phyloP scores from a whole-genome alignment of 148 eudicot species.

The Nyssa sinensis region DNA sequence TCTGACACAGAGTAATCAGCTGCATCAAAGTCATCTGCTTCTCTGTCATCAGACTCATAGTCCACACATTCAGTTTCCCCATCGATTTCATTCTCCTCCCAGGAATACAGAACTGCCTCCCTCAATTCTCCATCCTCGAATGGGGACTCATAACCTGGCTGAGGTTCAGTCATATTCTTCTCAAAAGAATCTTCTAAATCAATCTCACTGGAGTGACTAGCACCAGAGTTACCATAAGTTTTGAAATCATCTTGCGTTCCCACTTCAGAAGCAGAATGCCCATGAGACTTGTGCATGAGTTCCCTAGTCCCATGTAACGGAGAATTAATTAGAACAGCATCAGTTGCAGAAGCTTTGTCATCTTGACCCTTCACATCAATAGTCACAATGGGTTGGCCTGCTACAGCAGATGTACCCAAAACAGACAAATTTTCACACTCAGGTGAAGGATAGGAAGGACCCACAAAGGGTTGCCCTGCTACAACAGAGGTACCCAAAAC shows the following conservation, averaged over 20 bases:
- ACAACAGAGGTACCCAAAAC: too few species aligned
- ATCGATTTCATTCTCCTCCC: conserved; percentile 50
- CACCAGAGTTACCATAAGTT: background rate
- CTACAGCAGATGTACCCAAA: conserved; percentile 16
- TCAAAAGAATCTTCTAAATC: too few species aligned
- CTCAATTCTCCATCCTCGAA: conserved; percentile 78
- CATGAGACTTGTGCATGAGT: conserved; percentile 7
- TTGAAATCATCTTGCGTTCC: background rate
- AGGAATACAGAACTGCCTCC: conserved; percentile 38
- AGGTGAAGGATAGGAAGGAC: conserved; percentile 17
- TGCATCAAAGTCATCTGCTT: conserved; percentile 37
- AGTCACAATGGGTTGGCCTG: conserved; percentile 14
- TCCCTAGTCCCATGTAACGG: conserved; percentile 11
- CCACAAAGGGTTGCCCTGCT: too few species aligned
- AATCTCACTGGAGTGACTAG: background rate
- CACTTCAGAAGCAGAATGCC: background rate
- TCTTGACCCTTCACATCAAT: conserved; percentile 9
- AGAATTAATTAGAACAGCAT: conserved; percentile 3
- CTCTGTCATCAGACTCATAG: conserved; percentile 53
- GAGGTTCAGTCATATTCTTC: conserved; percentile 21
- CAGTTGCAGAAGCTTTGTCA: conserved; percentile 10
- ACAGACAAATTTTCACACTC: conserved; percentile 19
- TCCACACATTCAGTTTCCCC: conserved; percentile 57
- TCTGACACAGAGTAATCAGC: conserved; percentile 37
- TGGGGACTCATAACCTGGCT: conserved; percentile 63